Percentiles rank a stretch among this genome's conserved stretches.
These are phyloP conservation scores for Raphidocelis subcapitata DNA, from an alignment of 139 green algal genomes.

Conservation along the genomic window DNA sequence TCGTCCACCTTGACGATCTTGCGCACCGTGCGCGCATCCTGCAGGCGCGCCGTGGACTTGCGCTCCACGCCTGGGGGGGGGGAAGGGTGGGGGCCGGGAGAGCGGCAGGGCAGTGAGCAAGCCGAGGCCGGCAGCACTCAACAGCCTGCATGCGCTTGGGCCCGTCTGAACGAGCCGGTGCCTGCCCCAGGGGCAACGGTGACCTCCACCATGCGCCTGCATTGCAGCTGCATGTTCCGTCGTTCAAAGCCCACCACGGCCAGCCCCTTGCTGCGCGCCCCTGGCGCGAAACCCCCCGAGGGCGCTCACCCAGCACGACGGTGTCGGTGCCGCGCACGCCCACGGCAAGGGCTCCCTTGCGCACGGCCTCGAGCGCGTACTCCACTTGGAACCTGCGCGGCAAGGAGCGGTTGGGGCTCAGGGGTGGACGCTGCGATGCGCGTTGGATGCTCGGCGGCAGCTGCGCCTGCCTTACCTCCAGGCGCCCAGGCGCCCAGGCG, in stretches of 20 bases:
- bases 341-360: constrained; percentile 92
- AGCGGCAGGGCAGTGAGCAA: background rate
- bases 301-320: constrained; percentile 92
- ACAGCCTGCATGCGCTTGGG: too few relatives aligned
- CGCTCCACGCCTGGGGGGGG: constrained; percentile 84
- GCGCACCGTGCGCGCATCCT: constrained; percentile 90
- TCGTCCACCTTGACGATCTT: constrained; percentile 98
- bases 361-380: constrained; percentile 97
- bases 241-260: too few relatives aligned
- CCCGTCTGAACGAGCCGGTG: too few relatives aligned
- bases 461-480: too few relatives aligned
- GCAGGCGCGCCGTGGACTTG: constrained; percentile 95
- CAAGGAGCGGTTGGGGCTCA: constrained; percentile 1
- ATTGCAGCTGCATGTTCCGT: too few relatives aligned
- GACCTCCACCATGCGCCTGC: too few relatives aligned
- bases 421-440: constrained; percentile 14
- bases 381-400: constrained; percentile 91
- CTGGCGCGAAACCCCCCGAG: too few relatives aligned
- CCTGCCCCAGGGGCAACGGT: too few relatives aligned
- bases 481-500: too few relatives aligned
- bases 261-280: too few relatives aligned
- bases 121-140: background rate
- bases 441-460: too few relatives aligned
- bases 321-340: constrained; percentile 87
- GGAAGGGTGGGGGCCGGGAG: background rate